Conservation (phyloP, 257 asterid genomes). For the Solanum medicagineum region DNA sequence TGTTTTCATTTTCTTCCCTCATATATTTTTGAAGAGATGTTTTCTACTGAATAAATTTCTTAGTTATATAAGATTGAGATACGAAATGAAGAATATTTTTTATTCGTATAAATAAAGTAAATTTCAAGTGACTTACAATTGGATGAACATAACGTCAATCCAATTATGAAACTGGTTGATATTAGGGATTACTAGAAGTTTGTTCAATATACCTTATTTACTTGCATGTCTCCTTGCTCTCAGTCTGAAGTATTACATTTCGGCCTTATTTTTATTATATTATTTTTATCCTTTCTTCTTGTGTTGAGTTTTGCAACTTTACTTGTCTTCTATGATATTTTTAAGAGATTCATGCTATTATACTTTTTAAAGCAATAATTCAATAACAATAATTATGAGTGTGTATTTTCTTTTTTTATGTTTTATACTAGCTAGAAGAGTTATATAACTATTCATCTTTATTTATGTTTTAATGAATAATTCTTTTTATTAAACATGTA, state of each 20-base stretch:
- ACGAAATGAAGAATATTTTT: neutral
- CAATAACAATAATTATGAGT: no score
- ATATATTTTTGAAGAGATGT: neutral
- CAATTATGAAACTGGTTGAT: neutral
- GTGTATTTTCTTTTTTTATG: no score
- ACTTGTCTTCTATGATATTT: neutral
- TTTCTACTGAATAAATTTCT: neutral
- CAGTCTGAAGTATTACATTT: neutral
- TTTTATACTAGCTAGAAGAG: neutral
- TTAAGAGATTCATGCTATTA: neutral
- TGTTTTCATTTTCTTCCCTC: neutral
- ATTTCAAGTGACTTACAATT: neutral
- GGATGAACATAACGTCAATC: neutral
- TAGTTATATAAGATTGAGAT: neutral
- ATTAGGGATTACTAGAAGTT: neutral
- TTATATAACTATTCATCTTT: neutral
- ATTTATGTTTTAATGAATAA: neutral
- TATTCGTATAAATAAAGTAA: neutral
- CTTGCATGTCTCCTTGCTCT: rapidly evolving
- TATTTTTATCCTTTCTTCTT: neutral
- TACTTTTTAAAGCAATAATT: neutral
- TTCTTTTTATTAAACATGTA: no score
- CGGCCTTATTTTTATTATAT: neutral
- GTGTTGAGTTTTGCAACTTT: neutral
- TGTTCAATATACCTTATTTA: neutral